Evolutionary conservation across 345 rosid species (phyloP).

Genomic region (Excoecaria cochinchinensis): DNA sequence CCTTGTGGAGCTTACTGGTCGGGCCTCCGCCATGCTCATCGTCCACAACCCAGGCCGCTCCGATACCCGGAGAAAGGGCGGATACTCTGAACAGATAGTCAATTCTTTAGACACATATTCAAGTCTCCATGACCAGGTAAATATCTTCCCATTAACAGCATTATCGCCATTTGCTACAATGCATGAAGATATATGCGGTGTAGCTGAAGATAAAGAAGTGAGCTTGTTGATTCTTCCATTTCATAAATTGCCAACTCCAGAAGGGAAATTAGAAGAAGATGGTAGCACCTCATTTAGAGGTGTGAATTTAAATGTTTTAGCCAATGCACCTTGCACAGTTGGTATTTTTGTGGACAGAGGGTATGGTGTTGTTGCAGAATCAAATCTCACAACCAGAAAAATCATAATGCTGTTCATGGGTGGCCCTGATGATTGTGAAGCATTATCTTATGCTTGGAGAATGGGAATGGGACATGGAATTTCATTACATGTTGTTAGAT

Average conservation of each 20-base stretch:
- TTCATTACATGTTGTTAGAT: conserved; percentile 45
- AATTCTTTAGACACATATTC: conserved; percentile 39
- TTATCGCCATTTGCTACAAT: conserved; percentile 57
- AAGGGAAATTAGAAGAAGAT: conserved; percentile 39
- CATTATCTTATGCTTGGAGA: conserved; percentile 60
- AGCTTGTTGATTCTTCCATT: conserved; percentile 58
- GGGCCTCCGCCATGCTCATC: conserved; percentile 62
- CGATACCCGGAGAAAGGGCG: conserved; percentile 21
- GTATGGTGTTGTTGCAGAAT: conserved; percentile 26
- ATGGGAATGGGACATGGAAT: conserved; percentile 38
- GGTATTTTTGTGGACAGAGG: conserved; percentile 72
- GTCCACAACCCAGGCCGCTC: conserved; percentile 37
- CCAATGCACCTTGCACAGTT: conserved; percentile 57
- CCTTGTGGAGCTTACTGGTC: conserved; percentile 61
- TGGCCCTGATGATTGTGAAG: conserved; percentile 71
- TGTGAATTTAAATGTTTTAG: conserved; percentile 51
- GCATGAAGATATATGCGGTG: conserved; percentile 59
- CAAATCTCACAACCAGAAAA: conserved; percentile 13
- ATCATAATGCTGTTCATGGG: conserved; percentile 52
- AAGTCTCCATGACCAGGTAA: conserved; percentile 23
- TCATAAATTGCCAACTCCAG: conserved; percentile 21
- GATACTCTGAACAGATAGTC: conserved; percentile 46
- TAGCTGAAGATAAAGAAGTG: conserved; percentile 60
- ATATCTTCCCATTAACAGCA: conserved; percentile 45
- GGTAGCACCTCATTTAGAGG: conserved; percentile 39